Percentiles rank a stretch among this genome's conserved stretches.
These are phyloP conservation scores for Vitis cinerea DNA, from an alignment of 164 flowering plant genomes.

Conservation along the genomic window DNA sequence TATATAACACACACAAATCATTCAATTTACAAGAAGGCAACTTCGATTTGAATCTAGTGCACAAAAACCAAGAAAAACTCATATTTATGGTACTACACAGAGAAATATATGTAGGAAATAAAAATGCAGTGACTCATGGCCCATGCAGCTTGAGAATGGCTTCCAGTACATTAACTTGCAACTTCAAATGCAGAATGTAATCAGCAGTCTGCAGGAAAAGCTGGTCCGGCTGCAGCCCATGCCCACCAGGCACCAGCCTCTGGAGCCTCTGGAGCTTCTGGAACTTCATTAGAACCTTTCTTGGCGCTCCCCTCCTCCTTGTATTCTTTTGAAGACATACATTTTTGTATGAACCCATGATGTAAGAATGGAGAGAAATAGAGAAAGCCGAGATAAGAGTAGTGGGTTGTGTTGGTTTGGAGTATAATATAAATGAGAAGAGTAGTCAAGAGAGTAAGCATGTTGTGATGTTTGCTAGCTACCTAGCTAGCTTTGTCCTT, in stretches of 20 bases:
- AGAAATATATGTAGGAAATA: background rate
- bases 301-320: background rate
- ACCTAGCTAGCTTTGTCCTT: background rate
- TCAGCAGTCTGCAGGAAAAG: conserved; percentile 12
- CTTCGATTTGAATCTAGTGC: too few species aligned
- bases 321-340: too few species aligned
- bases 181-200: conserved; percentile 13
- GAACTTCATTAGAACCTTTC: conserved; percentile 5
- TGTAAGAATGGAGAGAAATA: too few species aligned
- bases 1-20: too few species aligned
- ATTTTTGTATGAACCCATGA: too few species aligned
- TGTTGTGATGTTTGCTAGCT: too few species aligned
- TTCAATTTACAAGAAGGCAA: too few species aligned
- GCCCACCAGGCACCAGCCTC: conserved; percentile 13
- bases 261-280: conserved; percentile 8
- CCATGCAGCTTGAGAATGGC: conserved; percentile 4
- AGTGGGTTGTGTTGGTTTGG: too few species aligned
- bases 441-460: too few species aligned
- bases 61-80: too few species aligned
- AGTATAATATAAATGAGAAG: too few species aligned
- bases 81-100: background rate
- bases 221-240: background rate
- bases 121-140: background rate
- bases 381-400: too few species aligned
- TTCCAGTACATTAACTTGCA: conserved; percentile 8